Base-by-base conservation (phyloP, 2,329 filamentous ascomycete genomes). In the Simplicillium aogashimaense region DNA sequence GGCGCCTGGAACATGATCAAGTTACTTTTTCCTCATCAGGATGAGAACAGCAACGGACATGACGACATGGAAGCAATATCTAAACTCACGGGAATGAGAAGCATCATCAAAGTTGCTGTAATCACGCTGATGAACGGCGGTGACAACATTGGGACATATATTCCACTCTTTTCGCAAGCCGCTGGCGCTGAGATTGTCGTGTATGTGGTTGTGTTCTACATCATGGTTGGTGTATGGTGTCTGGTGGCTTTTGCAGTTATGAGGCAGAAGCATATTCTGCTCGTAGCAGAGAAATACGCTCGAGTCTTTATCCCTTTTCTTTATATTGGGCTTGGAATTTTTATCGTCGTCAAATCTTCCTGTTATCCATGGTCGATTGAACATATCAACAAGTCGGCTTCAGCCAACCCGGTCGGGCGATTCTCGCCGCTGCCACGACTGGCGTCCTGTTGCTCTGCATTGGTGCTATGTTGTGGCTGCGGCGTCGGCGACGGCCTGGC, bases 121-220 rank as follows among this genome's bases (percentile, higher is more conserved):
- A 51, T 60, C 39, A 61, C 56, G 5, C 31, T 61, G 14, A 57
- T 60, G 50, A 59, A 59, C 39, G 57, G 57, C 16, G 56, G 53
- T 12, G 58, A 61, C 46, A 61, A 61, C 31, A 57, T 61, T 36
- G 51, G 58, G 30, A 58, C 53, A 1, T 61, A 60, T 40, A 51
- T 61, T 7, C 56, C 56, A 8, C 47, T 59, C 2, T 59, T 61
- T 38, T 55, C 57, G 4, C 56, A 61, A 41, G 51, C 51, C 5
- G 42, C 52, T 15, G 50, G 53, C 3, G 47, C 50, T 11, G 56
- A 58, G 29, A 55, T 61, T 11, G 57, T 53, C 4, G 49, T 61
- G 9, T 61, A 59, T 40, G 47, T 57, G 7, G 47, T 57, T 7
- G 47, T 53, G 1, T 60, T 55, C 38, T 59, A 60, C 44, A 49